Percentiles rank a stretch among this genome's conserved stretches.
Conservation (phyloP, 169 alveolate genomes). For the Eimeria sp. region DNA sequence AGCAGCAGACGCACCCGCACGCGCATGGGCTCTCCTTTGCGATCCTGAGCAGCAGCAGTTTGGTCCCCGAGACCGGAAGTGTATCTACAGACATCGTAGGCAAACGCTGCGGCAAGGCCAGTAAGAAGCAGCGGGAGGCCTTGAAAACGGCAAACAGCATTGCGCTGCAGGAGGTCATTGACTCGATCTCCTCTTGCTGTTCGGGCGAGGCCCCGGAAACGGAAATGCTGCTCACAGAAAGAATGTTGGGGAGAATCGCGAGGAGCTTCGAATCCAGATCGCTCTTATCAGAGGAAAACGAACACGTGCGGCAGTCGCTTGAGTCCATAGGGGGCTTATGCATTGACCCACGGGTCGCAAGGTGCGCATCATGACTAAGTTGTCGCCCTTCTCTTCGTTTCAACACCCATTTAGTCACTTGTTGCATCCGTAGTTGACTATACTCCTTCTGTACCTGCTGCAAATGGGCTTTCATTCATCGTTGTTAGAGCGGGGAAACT, state of each 20-base stretch:
- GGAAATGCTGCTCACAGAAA: constrained; percentile 46
- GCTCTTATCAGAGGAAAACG: constrained; percentile 3
- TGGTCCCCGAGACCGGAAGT: background rate
- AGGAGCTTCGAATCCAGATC: constrained; percentile 51
- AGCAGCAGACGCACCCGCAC: constrained; percentile 67
- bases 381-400: background rate
- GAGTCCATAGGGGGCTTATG: constrained; percentile 49
- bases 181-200: constrained; percentile 61
- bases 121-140: constrained; percentile 57
- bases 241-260: constrained; percentile 67
- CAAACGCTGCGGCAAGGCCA: background rate
- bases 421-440: background rate
- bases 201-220: constrained; percentile 71
- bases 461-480: too few species aligned
- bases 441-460: too few species aligned
- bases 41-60: constrained; percentile 54
- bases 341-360: constrained; percentile 14
- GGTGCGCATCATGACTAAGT: background rate
- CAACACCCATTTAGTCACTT: background rate
- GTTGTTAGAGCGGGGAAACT: too few species aligned
- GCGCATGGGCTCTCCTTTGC: constrained; percentile 65
- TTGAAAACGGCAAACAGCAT: constrained; percentile 54
- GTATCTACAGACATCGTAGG: constrained; percentile 6
- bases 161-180: constrained; percentile 41
- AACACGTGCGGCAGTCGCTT: constrained; percentile 24